Evolutionary conservation across 345 rosid genomes (phyloP).

Genomic region (Gossypium arboreum): DNA sequence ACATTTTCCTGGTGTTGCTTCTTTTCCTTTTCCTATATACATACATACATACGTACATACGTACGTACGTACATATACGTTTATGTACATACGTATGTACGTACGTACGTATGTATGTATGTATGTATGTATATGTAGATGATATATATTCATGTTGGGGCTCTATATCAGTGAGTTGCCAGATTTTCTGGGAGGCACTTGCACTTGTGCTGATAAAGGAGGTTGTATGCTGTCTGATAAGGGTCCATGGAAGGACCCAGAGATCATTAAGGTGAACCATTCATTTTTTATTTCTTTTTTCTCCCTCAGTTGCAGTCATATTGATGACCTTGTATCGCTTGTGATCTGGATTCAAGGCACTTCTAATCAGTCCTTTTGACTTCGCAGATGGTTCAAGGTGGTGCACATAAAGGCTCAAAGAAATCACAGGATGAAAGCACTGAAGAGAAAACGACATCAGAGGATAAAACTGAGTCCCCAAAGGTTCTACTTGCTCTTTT

Average conservation of each 20-base stretch:
- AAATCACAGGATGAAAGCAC: slow-evolving; percentile 20
- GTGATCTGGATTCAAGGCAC: not conserved
- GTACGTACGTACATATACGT: rapidly evolving
- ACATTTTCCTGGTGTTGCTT: slow-evolving; percentile 14
- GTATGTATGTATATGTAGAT: too few relatives aligned
- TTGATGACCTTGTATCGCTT: not conserved
- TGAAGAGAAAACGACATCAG: slow-evolving; percentile 47
- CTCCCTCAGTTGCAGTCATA: not conserved
- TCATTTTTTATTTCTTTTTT: not conserved
- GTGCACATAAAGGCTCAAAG: slow-evolving; percentile 63
- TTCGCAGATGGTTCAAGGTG: slow-evolving; percentile 66
- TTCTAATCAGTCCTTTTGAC: slow-evolving; percentile 4
- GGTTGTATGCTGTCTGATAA: slow-evolving; percentile 93
- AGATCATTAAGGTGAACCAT: slow-evolving; percentile 55
- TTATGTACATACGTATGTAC: rapidly evolving
- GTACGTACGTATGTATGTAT: too few relatives aligned
- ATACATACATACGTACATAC: too few relatives aligned
- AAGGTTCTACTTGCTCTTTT: slow-evolving; percentile 32
- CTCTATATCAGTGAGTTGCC: slow-evolving; percentile 70
- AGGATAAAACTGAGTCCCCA: slow-evolving; percentile 32
- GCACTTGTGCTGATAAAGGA: slow-evolving; percentile 79
- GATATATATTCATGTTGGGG: not conserved
- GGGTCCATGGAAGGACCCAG: slow-evolving; percentile 88
- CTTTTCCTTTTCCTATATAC: not conserved
- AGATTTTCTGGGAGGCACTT: slow-evolving; percentile 82